These are phyloP conservation scores for Phytophthora macrochlamydospora DNA, from an alignment of 352 stramenopile genomes.

Conservation along the genomic window DNA sequence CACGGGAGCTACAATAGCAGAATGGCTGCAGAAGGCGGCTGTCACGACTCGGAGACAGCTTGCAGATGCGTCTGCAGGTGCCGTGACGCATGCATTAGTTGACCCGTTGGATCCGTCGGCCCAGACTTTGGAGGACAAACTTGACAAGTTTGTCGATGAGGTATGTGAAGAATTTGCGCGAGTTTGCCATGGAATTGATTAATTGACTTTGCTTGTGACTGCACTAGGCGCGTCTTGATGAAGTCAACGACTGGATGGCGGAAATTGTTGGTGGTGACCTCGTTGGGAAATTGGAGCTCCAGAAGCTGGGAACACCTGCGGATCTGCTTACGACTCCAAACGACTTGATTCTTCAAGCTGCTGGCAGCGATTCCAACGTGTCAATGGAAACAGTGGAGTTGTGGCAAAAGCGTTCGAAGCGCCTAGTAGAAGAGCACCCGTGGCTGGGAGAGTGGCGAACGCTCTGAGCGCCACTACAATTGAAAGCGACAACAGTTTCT, in stretches of 20 bases:
- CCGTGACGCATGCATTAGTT: slow-evolving; percentile 41
- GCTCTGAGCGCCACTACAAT: slow-evolving; percentile 44
- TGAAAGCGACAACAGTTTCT: slow-evolving; percentile 30
- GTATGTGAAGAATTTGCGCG: slow-evolving; percentile 17
- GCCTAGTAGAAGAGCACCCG: slow-evolving; percentile 41
- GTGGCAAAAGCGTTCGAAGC: slow-evolving; percentile 58
- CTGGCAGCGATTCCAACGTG: slow-evolving; percentile 23
- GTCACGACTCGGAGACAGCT: slow-evolving; percentile 67
- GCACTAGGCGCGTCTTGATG: slow-evolving; percentile 65
- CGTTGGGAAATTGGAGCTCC: slow-evolving; percentile 60
- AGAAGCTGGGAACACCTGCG: slow-evolving; percentile 83
- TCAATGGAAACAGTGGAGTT: slow-evolving; percentile 38
- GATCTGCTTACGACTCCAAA: slow-evolving; percentile 73
- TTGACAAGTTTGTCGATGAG: slow-evolving; percentile 69
- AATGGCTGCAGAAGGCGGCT: slow-evolving; percentile 44
- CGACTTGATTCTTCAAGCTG: slow-evolving; percentile 66
- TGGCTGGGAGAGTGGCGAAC: slow-evolving; percentile 88
- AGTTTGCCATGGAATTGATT: not conserved
- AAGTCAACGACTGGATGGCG: slow-evolving; percentile 81
- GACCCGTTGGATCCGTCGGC: slow-evolving; percentile 43
- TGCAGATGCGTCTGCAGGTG: slow-evolving; percentile 45
- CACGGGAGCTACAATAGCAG: slow-evolving; percentile 46
- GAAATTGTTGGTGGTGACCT: slow-evolving; percentile 69
- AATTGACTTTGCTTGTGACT: slow-evolving; percentile 9
- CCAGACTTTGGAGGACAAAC: slow-evolving; percentile 39